These are phyloP conservation scores for Pseudogymnoascus sp. DNA, from an alignment of 2,329 filamentous ascomycete species.

Conservation along the genomic window DNA sequence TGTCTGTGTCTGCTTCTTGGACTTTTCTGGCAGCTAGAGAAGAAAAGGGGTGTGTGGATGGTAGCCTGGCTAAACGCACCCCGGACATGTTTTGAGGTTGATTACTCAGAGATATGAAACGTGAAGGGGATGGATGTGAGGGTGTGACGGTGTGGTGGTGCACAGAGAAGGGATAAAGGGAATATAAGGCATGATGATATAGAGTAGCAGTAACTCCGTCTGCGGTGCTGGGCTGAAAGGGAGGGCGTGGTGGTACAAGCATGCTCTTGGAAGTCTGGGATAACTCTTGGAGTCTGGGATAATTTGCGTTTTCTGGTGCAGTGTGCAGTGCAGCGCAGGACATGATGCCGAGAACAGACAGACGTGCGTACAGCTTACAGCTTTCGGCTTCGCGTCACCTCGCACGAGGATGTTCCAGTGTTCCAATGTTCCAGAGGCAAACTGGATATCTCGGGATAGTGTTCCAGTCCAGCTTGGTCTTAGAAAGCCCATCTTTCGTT, in stretches of 20 bases:
- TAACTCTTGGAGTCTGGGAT: no score
- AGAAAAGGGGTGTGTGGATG: not conserved
- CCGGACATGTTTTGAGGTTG: not conserved
- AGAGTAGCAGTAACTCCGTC: not conserved
- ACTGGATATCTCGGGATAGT: not conserved
- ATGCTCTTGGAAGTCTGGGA: not conserved
- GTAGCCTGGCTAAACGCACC: not conserved
- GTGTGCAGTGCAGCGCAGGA: not conserved
- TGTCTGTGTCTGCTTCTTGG: no score
- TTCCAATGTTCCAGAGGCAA: not conserved
- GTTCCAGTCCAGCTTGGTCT: not conserved
- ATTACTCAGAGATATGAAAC: not conserved
- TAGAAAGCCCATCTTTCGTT: not conserved
- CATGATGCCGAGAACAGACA: not conserved
- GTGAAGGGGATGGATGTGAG: not conserved
- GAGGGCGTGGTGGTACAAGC: not conserved
- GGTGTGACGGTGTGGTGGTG: not conserved
- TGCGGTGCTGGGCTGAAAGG: not conserved
- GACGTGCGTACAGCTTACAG: not conserved
- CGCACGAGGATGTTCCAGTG: not conserved
- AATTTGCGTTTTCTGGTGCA: no score
- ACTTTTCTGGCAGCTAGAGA: no score
- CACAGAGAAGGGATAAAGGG: not conserved
- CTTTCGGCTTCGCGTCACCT: not conserved
- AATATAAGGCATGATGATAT: not conserved